A percentile compares a stretch with the other conserved stretches of the same genome.
phyloP scores from a whole-genome alignment of 768 basidiomycete species.

The Trametes villosa region DNA sequence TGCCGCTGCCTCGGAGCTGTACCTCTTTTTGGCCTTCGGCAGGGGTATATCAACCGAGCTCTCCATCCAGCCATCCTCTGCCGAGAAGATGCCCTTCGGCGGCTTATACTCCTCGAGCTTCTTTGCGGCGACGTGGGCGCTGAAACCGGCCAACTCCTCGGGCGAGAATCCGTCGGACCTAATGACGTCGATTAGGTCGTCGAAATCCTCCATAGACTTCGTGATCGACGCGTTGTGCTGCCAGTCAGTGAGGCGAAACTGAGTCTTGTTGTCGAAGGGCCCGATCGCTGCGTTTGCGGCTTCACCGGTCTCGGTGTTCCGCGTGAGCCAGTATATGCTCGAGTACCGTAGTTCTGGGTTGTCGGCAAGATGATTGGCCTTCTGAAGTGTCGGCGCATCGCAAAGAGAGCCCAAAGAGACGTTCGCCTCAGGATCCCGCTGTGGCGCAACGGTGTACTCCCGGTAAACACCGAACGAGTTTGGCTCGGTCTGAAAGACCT shows the following conservation, averaged over 20 bases:
- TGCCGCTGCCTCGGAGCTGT: slow-evolving; percentile 29
- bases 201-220: slow-evolving; percentile 34
- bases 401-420: neutral
- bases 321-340: neutral
- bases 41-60: slow-evolving; percentile 26
- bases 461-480: neutral
- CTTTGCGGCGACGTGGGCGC: neutral
- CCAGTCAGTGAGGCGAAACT: slow-evolving; percentile 36
- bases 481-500: neutral
- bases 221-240: slow-evolving; percentile 29
- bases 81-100: slow-evolving; percentile 5
- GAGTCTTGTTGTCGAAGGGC: slow-evolving; percentile 21
- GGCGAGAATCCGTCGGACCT: neutral
- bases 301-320: too few species aligned
- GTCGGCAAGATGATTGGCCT: too few species aligned
- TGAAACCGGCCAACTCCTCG: neutral
- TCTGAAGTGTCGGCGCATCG: neutral
- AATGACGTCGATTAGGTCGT: slow-evolving; percentile 28
- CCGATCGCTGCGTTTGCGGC: neutral
- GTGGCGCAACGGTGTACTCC: neutral
- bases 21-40: slow-evolving; percentile 21
- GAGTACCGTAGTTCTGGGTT: neutral
- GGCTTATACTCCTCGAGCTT: slow-evolving; percentile 19
- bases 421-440: neutral
- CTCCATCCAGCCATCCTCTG: slow-evolving; percentile 23